Evolutionary conservation across 2,329 filamentous ascomycete species (phyloP).

Genomic region (Aspergillus sp.): DNA sequence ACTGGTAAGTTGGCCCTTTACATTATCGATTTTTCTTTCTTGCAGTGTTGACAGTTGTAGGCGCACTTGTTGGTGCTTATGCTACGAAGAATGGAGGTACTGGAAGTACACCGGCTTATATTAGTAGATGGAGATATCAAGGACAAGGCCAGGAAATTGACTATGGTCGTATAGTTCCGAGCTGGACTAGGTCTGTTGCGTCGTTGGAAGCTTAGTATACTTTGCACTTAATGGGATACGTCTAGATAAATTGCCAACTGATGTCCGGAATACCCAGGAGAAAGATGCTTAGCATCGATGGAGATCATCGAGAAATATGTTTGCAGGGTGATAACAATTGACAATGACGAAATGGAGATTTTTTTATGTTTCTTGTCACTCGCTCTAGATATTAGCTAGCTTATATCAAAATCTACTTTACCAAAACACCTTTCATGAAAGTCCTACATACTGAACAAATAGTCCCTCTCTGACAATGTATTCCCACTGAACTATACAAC

Average conservation of each 20-base stretch:
- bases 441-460: too few relatives aligned
- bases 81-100: background rate
- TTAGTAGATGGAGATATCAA: conserved; percentile 12
- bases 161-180: conserved; percentile 6
- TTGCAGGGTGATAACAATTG: too few relatives aligned
- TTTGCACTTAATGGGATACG: background rate
- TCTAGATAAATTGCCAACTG: background rate
- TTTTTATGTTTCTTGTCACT: too few relatives aligned
- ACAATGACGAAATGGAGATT: too few relatives aligned
- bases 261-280: too few relatives aligned
- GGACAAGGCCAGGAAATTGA: conserved; percentile 12
- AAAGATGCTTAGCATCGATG: too few relatives aligned
- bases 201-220: background rate
- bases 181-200: background rate
- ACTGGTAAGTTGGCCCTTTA: conserved; percentile 4
- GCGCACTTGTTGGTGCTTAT: conserved; percentile 7
- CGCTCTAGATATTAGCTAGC: too few relatives aligned
- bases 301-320: too few relatives aligned
- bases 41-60: background rate
- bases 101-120: background rate
- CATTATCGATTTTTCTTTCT: background rate
- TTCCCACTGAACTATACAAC: too few relatives aligned
- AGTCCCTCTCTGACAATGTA: too few relatives aligned
- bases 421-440: too few relatives aligned
- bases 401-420: too few relatives aligned